Evolutionary conservation across 345 rosid genomes (phyloP), one percentile per base, ranked within the genome.

Genomic region (Ailanthus altissimus): DNA sequence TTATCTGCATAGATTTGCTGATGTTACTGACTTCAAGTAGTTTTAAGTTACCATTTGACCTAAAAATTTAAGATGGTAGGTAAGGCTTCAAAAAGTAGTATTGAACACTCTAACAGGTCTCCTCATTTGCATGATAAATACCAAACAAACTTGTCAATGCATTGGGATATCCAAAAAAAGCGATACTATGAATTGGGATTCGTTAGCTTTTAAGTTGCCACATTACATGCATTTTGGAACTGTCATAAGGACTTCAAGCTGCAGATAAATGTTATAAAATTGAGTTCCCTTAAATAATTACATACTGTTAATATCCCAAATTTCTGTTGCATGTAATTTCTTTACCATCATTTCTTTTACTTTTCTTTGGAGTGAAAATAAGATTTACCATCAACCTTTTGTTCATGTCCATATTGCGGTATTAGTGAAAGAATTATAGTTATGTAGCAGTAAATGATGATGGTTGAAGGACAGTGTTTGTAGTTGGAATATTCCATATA

Each of bases 231-330:
- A 32, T 71, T 38, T 23, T 70, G 53, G 50, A 13, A 1, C n/a
- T n/a, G 26, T n/a, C 26, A 38, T 11, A 20, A 20, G 49, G 20
- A 62, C 58, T 54, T 57, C 49, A 36, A 14, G 60, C 12, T 71
- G 26, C 74, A 38, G n/a, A 43, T 36, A 62, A n/a, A 38, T 71
- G 46, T 28, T 71, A 20, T 54, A 38, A 70, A 54, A 10, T 56
- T 32, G 26, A 78, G 26, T 42, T 71, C 57, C 25, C 64, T 61
- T 20, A 56, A 25, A 12, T 23, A 28, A 36, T 54, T 43, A 45
- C 36, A 46, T 67, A 25, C 70, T 42, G 32, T 20, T 40, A 23
- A 43, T 26, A 0, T 10, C 9, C 15, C 70, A 42, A n/a, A 20
- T 18, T 69, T 69, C 23, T 49, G 43, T 7, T 49, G 73, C 13